Evolutionary conservation across 176 grass and related monocot genomes (phyloP).

Genomic region (Metroxylon sagu): DNA sequence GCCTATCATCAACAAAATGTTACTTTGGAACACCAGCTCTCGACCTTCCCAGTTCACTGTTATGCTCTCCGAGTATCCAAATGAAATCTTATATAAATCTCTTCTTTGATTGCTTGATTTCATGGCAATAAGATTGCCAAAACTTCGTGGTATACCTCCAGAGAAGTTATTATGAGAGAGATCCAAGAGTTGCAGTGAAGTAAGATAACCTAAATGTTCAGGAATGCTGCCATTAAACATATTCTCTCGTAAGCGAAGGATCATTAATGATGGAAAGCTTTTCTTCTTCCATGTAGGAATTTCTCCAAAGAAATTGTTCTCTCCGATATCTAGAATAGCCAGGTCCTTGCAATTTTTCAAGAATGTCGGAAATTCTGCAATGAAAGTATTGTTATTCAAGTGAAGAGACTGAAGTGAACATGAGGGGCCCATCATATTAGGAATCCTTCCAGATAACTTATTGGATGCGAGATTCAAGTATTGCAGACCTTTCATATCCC

Average conservation of each 20-base stretch:
- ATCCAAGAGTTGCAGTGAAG: conserved; percentile 49
- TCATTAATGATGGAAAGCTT: conserved; percentile 21
- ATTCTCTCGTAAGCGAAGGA: conserved; percentile 51
- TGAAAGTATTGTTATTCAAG: conserved; percentile 39
- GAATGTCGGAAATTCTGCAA: conserved; percentile 26
- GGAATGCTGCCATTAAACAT: conserved; percentile 45
- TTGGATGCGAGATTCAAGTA: conserved; percentile 63
- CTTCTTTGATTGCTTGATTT: conserved; percentile 11
- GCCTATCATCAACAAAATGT: conserved; percentile 32
- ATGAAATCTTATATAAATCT: conserved; percentile 17
- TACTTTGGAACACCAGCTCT: conserved; percentile 28
- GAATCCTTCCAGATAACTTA: conserved; percentile 41
- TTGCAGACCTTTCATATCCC: conserved; percentile 28
- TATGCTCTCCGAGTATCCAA: conserved; percentile 47
- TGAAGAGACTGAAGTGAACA: conserved; percentile 48
- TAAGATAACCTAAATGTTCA: conserved; percentile 13
- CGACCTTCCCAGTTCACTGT: conserved; percentile 47
- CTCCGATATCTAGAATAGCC: conserved; percentile 39
- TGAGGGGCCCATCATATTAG: conserved; percentile 1
- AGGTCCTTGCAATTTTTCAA: conserved; percentile 13
- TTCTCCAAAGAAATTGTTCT: conserved; percentile 34
- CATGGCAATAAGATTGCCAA: conserved; percentile 50
- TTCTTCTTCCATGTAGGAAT: conserved; percentile 54
- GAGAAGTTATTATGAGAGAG: conserved; percentile 40
- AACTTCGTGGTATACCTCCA: conserved; percentile 38